Evolutionary conservation across 2,329 filamentous ascomycete genomes (phyloP), one percentile per base, ranked within the genome.

Genomic region (Colletotrichum sp.): DNA sequence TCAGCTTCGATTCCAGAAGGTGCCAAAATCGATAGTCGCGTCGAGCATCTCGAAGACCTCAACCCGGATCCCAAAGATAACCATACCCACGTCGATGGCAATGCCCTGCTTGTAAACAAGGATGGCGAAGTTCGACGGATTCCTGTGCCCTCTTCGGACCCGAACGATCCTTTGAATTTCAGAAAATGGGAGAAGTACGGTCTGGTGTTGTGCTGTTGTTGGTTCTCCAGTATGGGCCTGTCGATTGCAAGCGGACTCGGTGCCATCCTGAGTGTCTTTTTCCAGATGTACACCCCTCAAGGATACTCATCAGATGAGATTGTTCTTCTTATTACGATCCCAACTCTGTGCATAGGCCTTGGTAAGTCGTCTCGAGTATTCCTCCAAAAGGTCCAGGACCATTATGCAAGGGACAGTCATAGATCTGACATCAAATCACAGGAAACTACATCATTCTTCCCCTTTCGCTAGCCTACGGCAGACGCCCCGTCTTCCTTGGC

Each of bases 161-260:
- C 78, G n/a, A 79, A 79, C 48, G 80, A 82, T 66, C 81, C 81
- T 34, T 78, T 82, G 16, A 80, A 81, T 38, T 79, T 79, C 65
- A 60, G 70, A 16, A 36, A 38, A 55, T 82, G 80, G 79, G 73
- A 78, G 58, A 81, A 81, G 61, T 71, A 76, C 8, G 77, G 67
- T 52, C 71, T 80, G 13, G 68, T 79, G 2, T 56, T 77, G 16
- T 75, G 78, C 56, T 82, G 80, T 70, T 83, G 82, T 69, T 82
- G 81, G 80, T 83, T 81, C 68, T 80, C 76, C 5, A 79, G 82
- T 62, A 80, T 81, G 73, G 79, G 78, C 3, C 72, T 90, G 84
- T 88, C 88, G 52, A 84, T 90, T 65, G 85, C 89, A 60, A 88
- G 88, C 80, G 89, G 89, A 71, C 83, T 90, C 6, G 89, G 84